These are phyloP conservation scores for Trypanosoma caninum DNA, from an alignment of 208 protist species.

Conservation along the genomic window DNA sequence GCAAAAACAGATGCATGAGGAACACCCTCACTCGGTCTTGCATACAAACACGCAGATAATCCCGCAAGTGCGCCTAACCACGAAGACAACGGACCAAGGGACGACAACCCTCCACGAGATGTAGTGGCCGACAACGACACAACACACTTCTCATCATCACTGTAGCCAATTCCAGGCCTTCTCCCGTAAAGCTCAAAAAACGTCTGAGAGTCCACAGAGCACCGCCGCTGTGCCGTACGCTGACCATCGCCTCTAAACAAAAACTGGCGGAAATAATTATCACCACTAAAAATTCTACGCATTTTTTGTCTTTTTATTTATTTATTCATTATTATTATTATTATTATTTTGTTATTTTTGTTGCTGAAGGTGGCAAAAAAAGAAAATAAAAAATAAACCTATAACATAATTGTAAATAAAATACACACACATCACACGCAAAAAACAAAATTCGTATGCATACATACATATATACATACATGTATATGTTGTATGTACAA, in stretches of 20 bases:
- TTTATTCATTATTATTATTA: not conserved
- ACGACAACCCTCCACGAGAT: not conserved
- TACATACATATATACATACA: conserved; percentile 6
- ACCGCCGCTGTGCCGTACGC: not conserved
- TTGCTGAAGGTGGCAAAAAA: not conserved
- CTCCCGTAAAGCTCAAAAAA: conserved; percentile 27
- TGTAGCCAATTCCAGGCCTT: not conserved
- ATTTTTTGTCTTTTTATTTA: too few species aligned
- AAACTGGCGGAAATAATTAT: too few species aligned
- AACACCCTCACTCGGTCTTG: conserved; percentile 3
- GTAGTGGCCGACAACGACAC: not conserved
- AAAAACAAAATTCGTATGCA: conserved; percentile 1
- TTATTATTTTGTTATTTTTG: not conserved
- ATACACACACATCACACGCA: not conserved
- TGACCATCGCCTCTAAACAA: too few species aligned
- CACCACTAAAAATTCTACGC: too few species aligned
- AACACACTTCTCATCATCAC: not conserved
- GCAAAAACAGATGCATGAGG: not conserved
- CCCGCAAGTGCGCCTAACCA: conserved; percentile 11
- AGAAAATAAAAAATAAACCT: conserved; percentile 12
- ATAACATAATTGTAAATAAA: not conserved
- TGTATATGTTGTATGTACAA: too few species aligned
- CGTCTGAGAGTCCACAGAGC: not conserved
- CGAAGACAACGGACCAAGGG: not conserved
- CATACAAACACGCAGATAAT: conserved; percentile 24